Evolutionary conservation across 768 basidiomycete species (phyloP), one percentile per base, ranked within the genome.

Genomic region (Boletales sp.): DNA sequence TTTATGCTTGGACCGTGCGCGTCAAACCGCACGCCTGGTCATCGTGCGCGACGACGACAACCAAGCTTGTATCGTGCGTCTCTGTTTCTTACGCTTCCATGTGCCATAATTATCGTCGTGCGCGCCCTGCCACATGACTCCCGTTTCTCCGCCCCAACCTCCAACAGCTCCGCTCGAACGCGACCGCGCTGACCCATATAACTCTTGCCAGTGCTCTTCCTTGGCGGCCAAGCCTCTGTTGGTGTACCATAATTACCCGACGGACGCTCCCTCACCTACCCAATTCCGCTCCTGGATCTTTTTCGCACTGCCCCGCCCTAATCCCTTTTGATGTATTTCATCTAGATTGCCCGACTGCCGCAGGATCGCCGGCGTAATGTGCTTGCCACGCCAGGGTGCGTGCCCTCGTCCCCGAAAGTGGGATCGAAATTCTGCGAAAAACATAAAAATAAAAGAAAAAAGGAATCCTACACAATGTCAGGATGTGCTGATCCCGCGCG

Each of bases 91-190:
- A 18, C 47, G 8, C 41, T 28, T 50, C 34, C 49, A 48, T 32
- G 58, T 59, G 55, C 64, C 60, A 68, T 66, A 66, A 60, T 57
- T 57, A 53, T 57, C 56, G 34, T 30, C 51, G 44, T 41, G 33
- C 58, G 43, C 51, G 40, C 33, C 41, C 35, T 55, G 59, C 56
- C 57, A 56, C 62, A 66, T 62, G 56, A 52, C 56, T 37, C 61
- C 54, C 49, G 38, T 56, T 63, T 67, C 66, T 67, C 66, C 66
- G 66, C 57, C 66, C 59, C 59, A 67, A 67, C 63, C 62, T 58
- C 46, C 32, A 44, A 53, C 54, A 67, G 66, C 66, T 68, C 66
- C 66, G 66, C 66, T 70, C 68, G 49, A 69, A 69, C 65, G 43
- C 40, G n/a, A 15, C n/a, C 25, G 25, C 25, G 25, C 25, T 7